phyloP scores from a whole-genome alignment of 202 grass and related monocot genomes.

The Carex arenaria region DNA sequence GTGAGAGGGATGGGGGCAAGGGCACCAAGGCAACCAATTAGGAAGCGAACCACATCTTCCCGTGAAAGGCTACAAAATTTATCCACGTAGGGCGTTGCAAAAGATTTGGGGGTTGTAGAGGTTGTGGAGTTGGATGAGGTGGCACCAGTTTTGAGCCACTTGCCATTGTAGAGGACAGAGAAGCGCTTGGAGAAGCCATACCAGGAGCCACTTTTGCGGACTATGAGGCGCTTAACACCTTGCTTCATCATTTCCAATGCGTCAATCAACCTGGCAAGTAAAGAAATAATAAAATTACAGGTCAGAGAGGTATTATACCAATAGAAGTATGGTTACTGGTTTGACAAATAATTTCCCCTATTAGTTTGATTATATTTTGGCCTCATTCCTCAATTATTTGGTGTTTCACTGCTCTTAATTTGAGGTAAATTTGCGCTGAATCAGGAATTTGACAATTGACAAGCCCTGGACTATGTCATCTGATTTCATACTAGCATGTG shows the following conservation, averaged over 20 bases:
- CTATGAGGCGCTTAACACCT: constrained; percentile 79
- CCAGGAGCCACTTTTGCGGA: constrained; percentile 78
- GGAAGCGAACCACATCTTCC: constrained; percentile 79
- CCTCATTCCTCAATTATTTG: neutral
- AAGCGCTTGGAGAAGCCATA: constrained; percentile 82
- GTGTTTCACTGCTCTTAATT: neutral
- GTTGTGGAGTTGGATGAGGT: constrained; percentile 12
- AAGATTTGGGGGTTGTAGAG: constrained; percentile 32
- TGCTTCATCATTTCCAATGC: constrained; percentile 92
- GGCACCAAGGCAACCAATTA: constrained; percentile 91
- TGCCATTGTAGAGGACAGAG: constrained; percentile 76
- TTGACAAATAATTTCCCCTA: neutral
- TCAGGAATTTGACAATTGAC: neutral
- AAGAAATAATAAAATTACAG: neutral
- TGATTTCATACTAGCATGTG: neutral
- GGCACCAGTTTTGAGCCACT: constrained; percentile 69
- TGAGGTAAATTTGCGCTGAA: neutral
- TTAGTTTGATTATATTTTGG: neutral
- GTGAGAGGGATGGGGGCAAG: constrained; percentile 75
- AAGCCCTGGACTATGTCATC: neutral
- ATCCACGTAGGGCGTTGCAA: constrained; percentile 20
- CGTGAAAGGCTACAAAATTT: constrained; percentile 82
- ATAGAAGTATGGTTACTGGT: neutral
- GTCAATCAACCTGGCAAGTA: constrained; percentile 71
- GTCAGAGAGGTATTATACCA: neutral